A percentile compares a stretch with the other conserved stretches of the same genome.
Evolutionary conservation across 106 monocot species (phyloP).

Genomic region (Cymbidium sinense): DNA sequence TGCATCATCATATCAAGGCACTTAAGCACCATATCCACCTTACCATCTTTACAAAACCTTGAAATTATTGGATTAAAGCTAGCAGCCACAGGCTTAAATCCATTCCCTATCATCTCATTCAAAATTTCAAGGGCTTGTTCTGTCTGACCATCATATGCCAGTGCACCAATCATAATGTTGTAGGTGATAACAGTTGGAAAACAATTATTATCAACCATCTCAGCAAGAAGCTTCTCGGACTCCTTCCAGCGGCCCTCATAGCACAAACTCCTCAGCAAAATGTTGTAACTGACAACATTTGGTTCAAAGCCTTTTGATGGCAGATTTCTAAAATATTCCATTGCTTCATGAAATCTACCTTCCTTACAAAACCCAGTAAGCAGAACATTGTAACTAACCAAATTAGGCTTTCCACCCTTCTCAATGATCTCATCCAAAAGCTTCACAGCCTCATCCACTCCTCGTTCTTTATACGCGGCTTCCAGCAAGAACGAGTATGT

Average conservation of each 20-base stretch:
- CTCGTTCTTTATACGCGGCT: conserved; percentile 70
- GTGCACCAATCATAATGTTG: conserved; percentile 65
- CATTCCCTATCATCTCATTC: conserved; percentile 49
- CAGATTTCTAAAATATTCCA: conserved; percentile 42
- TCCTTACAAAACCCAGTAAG: conserved; percentile 83
- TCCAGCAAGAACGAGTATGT: conserved; percentile 66
- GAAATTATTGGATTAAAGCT: conserved; percentile 84
- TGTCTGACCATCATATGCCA: conserved; percentile 44
- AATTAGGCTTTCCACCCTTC: conserved; percentile 68
- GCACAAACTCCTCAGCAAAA: conserved; percentile 65
- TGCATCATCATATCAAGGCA: conserved; percentile 62
- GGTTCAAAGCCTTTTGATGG: conserved; percentile 57
- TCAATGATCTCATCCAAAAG: conserved; percentile 68
- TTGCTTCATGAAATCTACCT: conserved; percentile 51
- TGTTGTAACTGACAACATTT: conserved; percentile 79
- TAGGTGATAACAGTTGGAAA: conserved; percentile 59
- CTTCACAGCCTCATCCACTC: conserved; percentile 57
- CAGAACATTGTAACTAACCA: conserved; percentile 77
- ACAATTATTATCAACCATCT: conserved; percentile 49
- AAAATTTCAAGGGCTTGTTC: conserved; percentile 61
- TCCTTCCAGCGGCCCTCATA: conserved; percentile 60
- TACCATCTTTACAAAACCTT: conserved; percentile 49
- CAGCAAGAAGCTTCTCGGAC: conserved; percentile 60
- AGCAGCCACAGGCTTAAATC: conserved; percentile 54
- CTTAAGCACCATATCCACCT: conserved; percentile 43